Base-by-base conservation (phyloP, 345 rosid species). In the Euphorbia lathyris region DNA sequence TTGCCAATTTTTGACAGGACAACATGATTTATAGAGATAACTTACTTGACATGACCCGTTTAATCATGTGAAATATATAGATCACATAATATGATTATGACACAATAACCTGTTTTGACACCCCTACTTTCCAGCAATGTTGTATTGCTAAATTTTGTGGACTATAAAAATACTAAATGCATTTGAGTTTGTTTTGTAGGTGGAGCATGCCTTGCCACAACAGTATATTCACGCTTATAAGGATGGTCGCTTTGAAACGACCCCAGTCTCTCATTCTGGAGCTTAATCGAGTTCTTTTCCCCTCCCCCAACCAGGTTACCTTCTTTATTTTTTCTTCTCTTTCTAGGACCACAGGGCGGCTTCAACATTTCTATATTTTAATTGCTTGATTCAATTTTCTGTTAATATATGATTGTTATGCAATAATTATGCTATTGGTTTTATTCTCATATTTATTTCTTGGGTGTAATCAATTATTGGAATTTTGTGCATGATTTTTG, bases 261-360 rank as follows among this genome's bases (percentile, higher is more conserved):
- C 86, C 60, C 97, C 99, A 9, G 92, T 95, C 70, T 88, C 99
- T 13, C 99, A 95, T 80, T 95, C 99, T 58, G 99, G 97, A 58
- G 99, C 90, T 62, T 95, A 83, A 86, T 50, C 19, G 8, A 3
- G 23, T 14, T 45, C 42, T 47, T 26, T 40, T 72, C 53, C 16
- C 17, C 27, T 17, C 27, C 17, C 27, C n/a, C 27, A 79, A 30
- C 60, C 71, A 65, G 74, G 70, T 67, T 72, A 40, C 65, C 22
- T 34, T 62, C 20, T 5, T 42, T 64, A 43, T 27, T 25, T 26
- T 32, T n/a, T 43, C 29, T 73, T 76, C 57, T n/a, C 64, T 70
- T 72, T 62, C 69, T 63, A 69, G 56, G 75, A 69, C 34, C 26
- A 53, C 58, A 48, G 52, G 60, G 56, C 74, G 77, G 63, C 68